Percentiles rank a stretch among this genome's conserved stretches.
Conservation (phyloP, 2,329 filamentous ascomycete genomes). For the Cladophialophora psammophila region DNA sequence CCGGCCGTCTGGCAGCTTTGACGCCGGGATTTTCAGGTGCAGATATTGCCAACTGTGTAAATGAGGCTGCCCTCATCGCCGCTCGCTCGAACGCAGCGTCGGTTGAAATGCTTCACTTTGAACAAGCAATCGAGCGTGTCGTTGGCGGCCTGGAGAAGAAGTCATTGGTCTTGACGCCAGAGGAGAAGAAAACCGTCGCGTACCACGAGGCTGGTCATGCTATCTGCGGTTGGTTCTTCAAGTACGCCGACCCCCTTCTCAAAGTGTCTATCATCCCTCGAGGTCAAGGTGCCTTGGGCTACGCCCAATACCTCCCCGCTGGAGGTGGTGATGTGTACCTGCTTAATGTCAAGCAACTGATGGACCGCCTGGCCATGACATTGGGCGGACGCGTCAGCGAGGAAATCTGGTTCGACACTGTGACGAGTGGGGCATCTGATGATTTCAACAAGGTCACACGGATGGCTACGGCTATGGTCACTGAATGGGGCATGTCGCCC, state of each 20-base stretch:
- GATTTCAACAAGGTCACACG: slow-evolving; percentile 98
- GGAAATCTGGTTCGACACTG: slow-evolving; percentile 94
- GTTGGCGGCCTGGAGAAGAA: slow-evolving; percentile 97
- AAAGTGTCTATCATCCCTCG: slow-evolving; percentile 99
- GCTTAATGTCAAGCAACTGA: slow-evolving; percentile 93
- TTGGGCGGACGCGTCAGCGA: slow-evolving; percentile 94
- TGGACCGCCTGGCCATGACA: slow-evolving; percentile 99
- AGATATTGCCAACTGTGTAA: slow-evolving; percentile 98
- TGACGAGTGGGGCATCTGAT: slow-evolving; percentile 92
- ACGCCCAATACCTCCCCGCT: slow-evolving; percentile 94
- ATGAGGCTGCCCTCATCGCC: slow-evolving; percentile 94
- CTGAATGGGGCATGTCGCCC: slow-evolving; percentile 97
- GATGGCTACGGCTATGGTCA: slow-evolving; percentile 97
- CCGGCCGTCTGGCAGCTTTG: slow-evolving; percentile 86
- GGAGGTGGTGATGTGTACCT: slow-evolving; percentile 80
- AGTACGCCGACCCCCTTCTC: slow-evolving; percentile 93
- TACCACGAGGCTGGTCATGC: slow-evolving; percentile 99
- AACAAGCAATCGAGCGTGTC: slow-evolving; percentile 96
- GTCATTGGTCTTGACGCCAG: slow-evolving; percentile 87
- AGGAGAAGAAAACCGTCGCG: slow-evolving; percentile 94
- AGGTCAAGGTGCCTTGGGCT: slow-evolving; percentile 89
- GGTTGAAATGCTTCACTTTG: slow-evolving; percentile 90
- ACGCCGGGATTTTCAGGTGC: slow-evolving; percentile 97
- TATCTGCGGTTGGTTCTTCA: slow-evolving; percentile 98
- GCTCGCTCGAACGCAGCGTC: slow-evolving; percentile 80